Percentiles rank a stretch among this genome's conserved stretches.
Conservation (phyloP, 1,284 basidiomycete species). For the Gastroboletus turbinatus region DNA sequence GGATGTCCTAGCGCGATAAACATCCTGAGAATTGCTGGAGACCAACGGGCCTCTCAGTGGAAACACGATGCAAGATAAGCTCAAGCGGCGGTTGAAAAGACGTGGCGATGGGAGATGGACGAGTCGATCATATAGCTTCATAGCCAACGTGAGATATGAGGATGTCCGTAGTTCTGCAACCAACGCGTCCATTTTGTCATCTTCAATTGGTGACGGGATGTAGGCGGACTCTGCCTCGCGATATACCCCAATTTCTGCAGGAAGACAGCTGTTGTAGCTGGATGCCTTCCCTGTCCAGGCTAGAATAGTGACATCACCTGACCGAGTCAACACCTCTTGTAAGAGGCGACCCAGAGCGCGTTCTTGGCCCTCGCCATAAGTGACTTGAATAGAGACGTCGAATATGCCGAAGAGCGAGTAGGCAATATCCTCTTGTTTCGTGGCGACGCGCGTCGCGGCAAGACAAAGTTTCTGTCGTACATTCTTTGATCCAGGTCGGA, state of each 20-base stretch:
- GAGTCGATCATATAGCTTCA: background rate
- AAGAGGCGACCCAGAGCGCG: too few species aligned
- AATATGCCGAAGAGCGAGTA: background rate
- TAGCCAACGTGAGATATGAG: background rate
- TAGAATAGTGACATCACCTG: too few species aligned
- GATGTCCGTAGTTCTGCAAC: background rate
- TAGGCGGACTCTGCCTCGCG: background rate
- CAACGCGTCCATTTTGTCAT: too few species aligned
- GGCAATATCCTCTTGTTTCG: background rate
- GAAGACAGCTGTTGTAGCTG: background rate
- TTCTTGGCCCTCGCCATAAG: background rate
- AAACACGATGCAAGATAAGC: background rate
- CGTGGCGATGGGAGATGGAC: background rate
- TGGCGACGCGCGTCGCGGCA: background rate
- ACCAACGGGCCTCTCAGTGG: background rate
- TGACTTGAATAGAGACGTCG: background rate
- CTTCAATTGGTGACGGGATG: too few species aligned
- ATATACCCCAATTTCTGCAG: background rate
- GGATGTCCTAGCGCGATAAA: background rate
- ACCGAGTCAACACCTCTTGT: too few species aligned
- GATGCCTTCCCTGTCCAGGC: too few species aligned
- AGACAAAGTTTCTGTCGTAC: background rate
- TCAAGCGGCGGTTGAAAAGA: background rate
- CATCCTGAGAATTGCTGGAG: background rate
- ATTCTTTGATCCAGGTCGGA: background rate